phyloP scores from a whole-genome alignment of 1,139 yeast genomes.

The Yamadazyma trypodendri region DNA sequence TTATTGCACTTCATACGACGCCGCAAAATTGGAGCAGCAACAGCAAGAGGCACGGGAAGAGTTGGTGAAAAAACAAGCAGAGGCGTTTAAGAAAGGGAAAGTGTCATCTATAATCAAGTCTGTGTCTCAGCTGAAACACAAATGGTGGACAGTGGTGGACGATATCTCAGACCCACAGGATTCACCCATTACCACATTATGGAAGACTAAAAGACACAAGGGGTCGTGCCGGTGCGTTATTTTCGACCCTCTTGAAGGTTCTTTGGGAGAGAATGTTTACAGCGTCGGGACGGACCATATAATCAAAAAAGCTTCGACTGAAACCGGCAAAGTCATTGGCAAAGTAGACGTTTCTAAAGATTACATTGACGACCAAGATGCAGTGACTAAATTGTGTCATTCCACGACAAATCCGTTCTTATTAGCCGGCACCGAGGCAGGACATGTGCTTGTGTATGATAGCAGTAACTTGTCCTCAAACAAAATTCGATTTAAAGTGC shows the following conservation, averaged over 20 bases:
- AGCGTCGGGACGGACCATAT: conserved; percentile 81
- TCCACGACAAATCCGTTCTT: conserved; percentile 64
- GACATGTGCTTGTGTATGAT: conserved; percentile 63
- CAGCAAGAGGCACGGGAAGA: conserved; percentile 25
- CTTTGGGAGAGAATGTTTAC: conserved; percentile 54
- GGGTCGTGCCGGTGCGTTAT: conserved; percentile 78
- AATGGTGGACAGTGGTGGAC: conserved; percentile 50
- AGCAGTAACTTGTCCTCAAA: conserved; percentile 44
- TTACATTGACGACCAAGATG: conserved; percentile 30
- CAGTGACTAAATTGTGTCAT: conserved; percentile 61
- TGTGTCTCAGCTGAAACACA: conserved; percentile 39
- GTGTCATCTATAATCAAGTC: conserved; percentile 28
- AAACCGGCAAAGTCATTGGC: conserved; percentile 72
- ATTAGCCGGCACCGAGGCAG: conserved; percentile 78
- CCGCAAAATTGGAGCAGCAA: conserved; percentile 36
- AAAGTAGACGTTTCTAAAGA: conserved; percentile 40
- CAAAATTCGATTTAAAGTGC: conserved; percentile 41
- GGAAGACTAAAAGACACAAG: conserved; percentile 91
- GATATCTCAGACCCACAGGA: conserved; percentile 32
- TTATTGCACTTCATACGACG: conserved; percentile 55
- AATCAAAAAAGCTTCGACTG: conserved; percentile 69
- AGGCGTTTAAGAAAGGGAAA: conserved; percentile 29
- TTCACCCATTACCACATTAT: conserved; percentile 40
- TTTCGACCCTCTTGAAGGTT: conserved; percentile 52
- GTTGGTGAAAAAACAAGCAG: conserved; percentile 19